Percentiles rank a stretch among this genome's conserved stretches.
Conservation (phyloP, 768 basidiomycete genomes). For the Tricholoma saponaceum region DNA sequence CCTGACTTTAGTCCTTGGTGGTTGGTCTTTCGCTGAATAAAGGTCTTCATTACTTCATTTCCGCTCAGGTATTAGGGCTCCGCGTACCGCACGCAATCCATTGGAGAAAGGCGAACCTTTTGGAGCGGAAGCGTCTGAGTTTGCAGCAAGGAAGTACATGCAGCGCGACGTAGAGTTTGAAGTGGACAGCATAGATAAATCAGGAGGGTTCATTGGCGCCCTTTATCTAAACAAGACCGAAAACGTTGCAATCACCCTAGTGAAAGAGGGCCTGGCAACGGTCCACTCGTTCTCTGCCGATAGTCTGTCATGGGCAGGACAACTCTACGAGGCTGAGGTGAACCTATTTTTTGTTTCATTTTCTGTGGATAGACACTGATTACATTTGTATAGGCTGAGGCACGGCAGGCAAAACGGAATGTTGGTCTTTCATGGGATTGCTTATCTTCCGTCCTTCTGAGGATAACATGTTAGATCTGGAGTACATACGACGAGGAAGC, state of each 20-base stretch:
- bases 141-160: conserved; percentile 76
- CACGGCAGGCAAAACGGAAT: conserved; percentile 74
- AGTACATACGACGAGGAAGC: conserved; percentile 74
- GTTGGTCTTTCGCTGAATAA: conserved; percentile 30
- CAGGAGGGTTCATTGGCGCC: conserved; percentile 91
- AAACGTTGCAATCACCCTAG: conserved; percentile 82
- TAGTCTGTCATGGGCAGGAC: conserved; percentile 69
- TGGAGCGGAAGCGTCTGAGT: conserved; percentile 79
- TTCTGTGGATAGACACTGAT: conserved; percentile 2
- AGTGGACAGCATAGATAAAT: conserved; percentile 87
- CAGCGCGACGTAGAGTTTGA: conserved; percentile 95
- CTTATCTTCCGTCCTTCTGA: conserved; percentile 1
- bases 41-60: not conserved
- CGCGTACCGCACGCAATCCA: conserved; percentile 74
- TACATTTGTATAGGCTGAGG: conserved; percentile 52
- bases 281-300: conserved; percentile 91
- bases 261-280: conserved; percentile 81
- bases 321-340: conserved; percentile 84
- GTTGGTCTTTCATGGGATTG: conserved; percentile 38
- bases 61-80: conserved; percentile 76
- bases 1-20: conserved; percentile 87
- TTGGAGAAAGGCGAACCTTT: conserved; percentile 89
- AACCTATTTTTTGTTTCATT: conserved; percentile 1
- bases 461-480: conserved; percentile 72
- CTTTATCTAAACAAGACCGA: conserved; percentile 82